Base-by-base conservation (phyloP, 371 early-diverging fungal species). In the Mucor sp. region DNA sequence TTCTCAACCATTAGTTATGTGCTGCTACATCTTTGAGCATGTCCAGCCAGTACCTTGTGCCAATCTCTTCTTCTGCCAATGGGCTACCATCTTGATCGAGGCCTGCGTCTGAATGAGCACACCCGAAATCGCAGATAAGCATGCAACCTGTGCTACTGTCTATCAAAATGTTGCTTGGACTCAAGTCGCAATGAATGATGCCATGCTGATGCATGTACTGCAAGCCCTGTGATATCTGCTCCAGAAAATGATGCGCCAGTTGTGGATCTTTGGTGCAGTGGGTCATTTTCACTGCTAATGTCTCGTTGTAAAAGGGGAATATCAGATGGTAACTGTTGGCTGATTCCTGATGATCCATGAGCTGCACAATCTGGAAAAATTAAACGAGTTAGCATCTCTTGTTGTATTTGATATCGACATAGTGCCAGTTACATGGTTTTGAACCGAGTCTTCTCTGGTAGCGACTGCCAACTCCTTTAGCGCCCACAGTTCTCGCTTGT, bases 71-170 rank as follows among this genome's bases (percentile, higher is more conserved):
- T 1, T 58, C 15, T 59, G 37, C 64, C 65, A 48, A 1, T 1
- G 9, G 23, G 21, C 50, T 33, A 25, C 17, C 30, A 7, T 33
- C 58, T 8, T 7, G 11, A 7, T 32, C 9, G 4, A 41, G 41
- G 33, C 56, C 39, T 8, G 28, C 30, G 17, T 60, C 23, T 12
- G 60, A 43, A 56, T 79, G 79, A 1, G 94, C 90, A 55, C 90
- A 90, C 2, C 96, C 95, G 87, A 95, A 95, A 73, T 96, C 96
- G 41, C 87, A 86, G 56, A 95, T 88, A 58, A 90, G 89, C 72
- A 93, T 78, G 15, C 78, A 71, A 14, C 85, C 79, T 21, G 68
- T 64, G 5, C 74, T 25, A 4, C 23, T 67, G 28, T 77, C 80
- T 15, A 92, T 66, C 28, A 94, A 58, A 28, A 92, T 87, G 77